Evolutionary conservation across 768 basidiomycete species (phyloP).

Genomic region (Arthromyces matolae): DNA sequence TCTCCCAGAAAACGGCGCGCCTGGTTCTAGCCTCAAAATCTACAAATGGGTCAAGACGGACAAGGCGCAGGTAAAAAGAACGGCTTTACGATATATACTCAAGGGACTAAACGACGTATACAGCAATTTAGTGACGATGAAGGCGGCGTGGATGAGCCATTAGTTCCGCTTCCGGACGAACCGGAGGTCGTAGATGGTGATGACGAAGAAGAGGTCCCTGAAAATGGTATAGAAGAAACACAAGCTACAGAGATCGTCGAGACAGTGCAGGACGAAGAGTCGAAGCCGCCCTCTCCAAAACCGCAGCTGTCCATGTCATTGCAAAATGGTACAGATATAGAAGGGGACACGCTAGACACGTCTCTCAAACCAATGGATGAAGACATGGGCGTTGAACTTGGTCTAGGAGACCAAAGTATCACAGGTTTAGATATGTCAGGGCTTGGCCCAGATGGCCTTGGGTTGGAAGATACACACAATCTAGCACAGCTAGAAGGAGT

Average conservation of each 20-base stretch:
- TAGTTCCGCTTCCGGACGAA: conserved; percentile 77
- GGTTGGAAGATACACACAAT: conserved; percentile 49
- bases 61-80: conserved; percentile 57
- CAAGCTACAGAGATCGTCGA: conserved; percentile 26
- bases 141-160: conserved; percentile 71
- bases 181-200: conserved; percentile 72
- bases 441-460: conserved; percentile 63
- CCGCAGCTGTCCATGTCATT: conserved; percentile 59
- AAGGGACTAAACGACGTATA: neutral
- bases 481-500: conserved; percentile 52
- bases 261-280: conserved; percentile 45
- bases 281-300: conserved; percentile 65
- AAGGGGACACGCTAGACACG: conserved; percentile 44
- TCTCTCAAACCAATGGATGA: conserved; percentile 54
- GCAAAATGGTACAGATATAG: conserved; percentile 42
- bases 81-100: neutral
- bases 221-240: conserved; percentile 31
- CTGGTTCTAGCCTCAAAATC: conserved; percentile 60
- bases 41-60: conserved; percentile 81
- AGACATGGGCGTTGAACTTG: conserved; percentile 36
- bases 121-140: conserved; percentile 91
- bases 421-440: conserved; percentile 54
- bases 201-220: conserved; percentile 65
- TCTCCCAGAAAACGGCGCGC: conserved; percentile 48
- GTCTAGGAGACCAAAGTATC: conserved; percentile 34